Percentiles rank a stretch among this genome's conserved stretches.
Conservation (phyloP, 2,329 filamentous ascomycete species). For the Fusarium coicis region DNA sequence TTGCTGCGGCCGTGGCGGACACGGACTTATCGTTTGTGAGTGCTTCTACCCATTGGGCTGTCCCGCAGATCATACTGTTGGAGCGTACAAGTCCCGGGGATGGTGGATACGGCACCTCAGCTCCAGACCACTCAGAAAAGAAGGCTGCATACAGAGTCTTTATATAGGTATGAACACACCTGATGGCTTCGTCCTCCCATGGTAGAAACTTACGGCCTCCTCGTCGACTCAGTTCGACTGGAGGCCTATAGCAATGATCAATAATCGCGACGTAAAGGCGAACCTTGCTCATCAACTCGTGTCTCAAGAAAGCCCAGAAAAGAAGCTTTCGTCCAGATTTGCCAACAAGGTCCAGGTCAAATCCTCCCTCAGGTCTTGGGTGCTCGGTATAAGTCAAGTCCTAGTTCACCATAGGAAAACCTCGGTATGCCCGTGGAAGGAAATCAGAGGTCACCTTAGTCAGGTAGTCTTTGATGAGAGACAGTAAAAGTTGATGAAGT, state of each 20-base stretch:
- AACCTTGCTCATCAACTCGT: conserved; percentile 3
- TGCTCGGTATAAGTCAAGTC: too few relatives aligned
- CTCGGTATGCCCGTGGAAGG: neutral
- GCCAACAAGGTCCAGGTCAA: neutral
- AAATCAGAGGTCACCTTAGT: neutral
- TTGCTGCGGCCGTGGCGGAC: neutral
- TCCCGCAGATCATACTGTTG: neutral
- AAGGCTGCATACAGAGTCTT: neutral
- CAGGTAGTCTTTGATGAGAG: conserved; percentile 9
- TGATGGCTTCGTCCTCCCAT: neutral
- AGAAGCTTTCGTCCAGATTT: neutral
- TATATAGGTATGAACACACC: neutral
- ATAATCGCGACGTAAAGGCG: neutral
- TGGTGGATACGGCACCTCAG: neutral
- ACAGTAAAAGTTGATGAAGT: neutral
- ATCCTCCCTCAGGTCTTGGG: neutral
- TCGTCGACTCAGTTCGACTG: neutral
- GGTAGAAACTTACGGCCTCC: neutral
- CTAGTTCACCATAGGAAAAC: neutral
- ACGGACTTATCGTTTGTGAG: neutral
- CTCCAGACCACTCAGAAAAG: neutral
- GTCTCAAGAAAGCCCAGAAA: neutral
- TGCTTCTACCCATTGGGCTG: neutral
- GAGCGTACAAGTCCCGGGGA: neutral
- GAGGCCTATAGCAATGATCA: neutral